Conservation (phyloP, 768 basidiomycete genomes). For the Tricholoma saponaceum region DNA sequence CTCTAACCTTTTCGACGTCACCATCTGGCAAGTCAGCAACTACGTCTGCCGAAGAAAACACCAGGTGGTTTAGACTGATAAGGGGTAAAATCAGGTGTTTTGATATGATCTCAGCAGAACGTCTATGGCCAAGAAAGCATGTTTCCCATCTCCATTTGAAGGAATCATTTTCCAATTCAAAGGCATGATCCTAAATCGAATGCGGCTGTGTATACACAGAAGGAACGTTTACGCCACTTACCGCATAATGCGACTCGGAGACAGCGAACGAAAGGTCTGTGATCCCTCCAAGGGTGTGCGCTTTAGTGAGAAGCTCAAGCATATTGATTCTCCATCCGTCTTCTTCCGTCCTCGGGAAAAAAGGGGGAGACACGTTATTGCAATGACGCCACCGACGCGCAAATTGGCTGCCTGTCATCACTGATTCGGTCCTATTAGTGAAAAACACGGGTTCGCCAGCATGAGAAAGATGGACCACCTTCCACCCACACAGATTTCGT, state of each 20-base stretch:
- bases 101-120: conserved; percentile 70
- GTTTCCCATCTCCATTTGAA: conserved; percentile 85
- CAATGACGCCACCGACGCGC: conserved; percentile 68
- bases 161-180: conserved; percentile 51
- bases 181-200: conserved; percentile 55
- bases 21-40: conserved; percentile 49
- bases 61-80: conserved; percentile 65
- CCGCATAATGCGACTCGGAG: conserved; percentile 57
- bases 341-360: conserved; percentile 35
- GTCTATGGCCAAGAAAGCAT: conserved; percentile 55
- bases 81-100: conserved; percentile 75
- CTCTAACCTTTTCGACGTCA: conserved; percentile 64
- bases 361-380: conserved; percentile 37
- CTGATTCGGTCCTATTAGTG: conserved; percentile 19
- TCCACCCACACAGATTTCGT: conserved; percentile 74
- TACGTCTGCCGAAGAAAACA: conserved; percentile 58
- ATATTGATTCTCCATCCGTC: conserved; percentile 56
- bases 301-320: conserved; percentile 51
- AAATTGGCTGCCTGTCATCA: conserved; percentile 50
- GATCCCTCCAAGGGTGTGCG: conserved; percentile 62
- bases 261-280: conserved; percentile 54
- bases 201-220: conserved; percentile 7
- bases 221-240: conserved; percentile 25
- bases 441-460: conserved; percentile 8
- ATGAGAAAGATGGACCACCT: conserved; percentile 36